These are phyloP conservation scores for Aspergillus transmontanensis DNA, from an alignment of 2,329 filamentous ascomycete genomes.

Conservation along the genomic window DNA sequence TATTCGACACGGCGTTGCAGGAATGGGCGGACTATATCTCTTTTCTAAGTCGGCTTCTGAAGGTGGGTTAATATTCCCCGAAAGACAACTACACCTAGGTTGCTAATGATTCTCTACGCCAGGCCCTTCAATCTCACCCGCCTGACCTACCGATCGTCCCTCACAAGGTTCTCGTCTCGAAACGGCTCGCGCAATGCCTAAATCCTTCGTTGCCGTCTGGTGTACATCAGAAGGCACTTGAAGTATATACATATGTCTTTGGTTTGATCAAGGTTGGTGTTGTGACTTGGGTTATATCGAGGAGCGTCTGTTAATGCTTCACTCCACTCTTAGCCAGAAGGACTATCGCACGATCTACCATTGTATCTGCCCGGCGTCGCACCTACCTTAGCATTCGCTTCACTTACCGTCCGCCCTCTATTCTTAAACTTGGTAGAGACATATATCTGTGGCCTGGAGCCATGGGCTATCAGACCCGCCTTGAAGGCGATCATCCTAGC, in stretches of 20 bases:
- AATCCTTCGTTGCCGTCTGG: slow-evolving; percentile 92
- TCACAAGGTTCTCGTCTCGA: slow-evolving; percentile 79
- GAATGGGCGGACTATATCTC: slow-evolving; percentile 99
- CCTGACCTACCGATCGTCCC: slow-evolving; percentile 72
- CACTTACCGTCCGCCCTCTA: slow-evolving; percentile 81
- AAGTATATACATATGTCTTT: slow-evolving; percentile 91
- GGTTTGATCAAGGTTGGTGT: slow-evolving; percentile 70
- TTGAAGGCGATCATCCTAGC: slow-evolving; percentile 87
- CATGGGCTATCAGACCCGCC: slow-evolving; percentile 75
- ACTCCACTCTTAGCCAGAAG: slow-evolving; percentile 56
- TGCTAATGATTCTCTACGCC: slow-evolving; percentile 1
- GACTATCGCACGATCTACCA: slow-evolving; percentile 77
- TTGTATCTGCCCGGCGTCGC: slow-evolving; percentile 89
- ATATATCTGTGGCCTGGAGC: slow-evolving; percentile 73
- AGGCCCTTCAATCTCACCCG: slow-evolving; percentile 88
- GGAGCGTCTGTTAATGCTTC: slow-evolving; percentile 16
- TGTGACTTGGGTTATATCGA: not conserved
- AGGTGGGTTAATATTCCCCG: slow-evolving; percentile 58
- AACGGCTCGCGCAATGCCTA: slow-evolving; percentile 90
- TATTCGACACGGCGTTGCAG: slow-evolving; percentile 91
- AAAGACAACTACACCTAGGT: not conserved
- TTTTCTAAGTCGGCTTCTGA: slow-evolving; percentile 85
- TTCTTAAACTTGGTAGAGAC: slow-evolving; percentile 83
- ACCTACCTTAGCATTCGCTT: slow-evolving; percentile 89
- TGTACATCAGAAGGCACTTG: slow-evolving; percentile 94